phyloP scores from a whole-genome alignment of 2,329 filamentous ascomycete species.

The Xylariaceae sp. region DNA sequence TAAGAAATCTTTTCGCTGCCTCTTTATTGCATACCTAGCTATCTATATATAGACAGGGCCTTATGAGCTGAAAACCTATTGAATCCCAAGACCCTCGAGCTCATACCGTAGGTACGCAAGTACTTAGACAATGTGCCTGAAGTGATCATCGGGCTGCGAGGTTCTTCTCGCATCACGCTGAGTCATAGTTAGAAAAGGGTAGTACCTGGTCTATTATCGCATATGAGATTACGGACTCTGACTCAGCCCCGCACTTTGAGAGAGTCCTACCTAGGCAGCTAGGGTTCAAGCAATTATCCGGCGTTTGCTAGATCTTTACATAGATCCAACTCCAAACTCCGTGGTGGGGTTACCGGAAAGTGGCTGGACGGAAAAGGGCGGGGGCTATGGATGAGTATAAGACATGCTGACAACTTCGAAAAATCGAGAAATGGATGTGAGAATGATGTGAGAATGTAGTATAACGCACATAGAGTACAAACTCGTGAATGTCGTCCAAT shows the following conservation, averaged over 20 bases:
- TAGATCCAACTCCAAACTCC: neutral
- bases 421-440: neutral
- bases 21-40: too few species aligned
- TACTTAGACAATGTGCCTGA: too few species aligned
- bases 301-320: neutral
- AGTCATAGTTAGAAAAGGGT: neutral
- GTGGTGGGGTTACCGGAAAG: neutral
- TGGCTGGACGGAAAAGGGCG: neutral
- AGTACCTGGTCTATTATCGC: neutral
- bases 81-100: too few species aligned
- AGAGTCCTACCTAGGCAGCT: too few species aligned
- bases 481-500: too few species aligned
- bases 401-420: neutral
- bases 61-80: too few species aligned
- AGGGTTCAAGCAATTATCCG: neutral
- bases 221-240: neutral
- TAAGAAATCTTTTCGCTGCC: too few species aligned
- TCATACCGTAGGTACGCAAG: too few species aligned
- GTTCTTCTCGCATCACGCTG: neutral
- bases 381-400: neutral
- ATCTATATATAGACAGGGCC: too few species aligned
- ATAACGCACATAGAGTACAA: too few species aligned
- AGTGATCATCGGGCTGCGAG: too few species aligned
- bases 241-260: neutral
- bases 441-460: too few species aligned